These are phyloP conservation scores for Arthrobotrys sinensis DNA, from an alignment of 2,329 filamentous ascomycete species.

Conservation along the genomic window DNA sequence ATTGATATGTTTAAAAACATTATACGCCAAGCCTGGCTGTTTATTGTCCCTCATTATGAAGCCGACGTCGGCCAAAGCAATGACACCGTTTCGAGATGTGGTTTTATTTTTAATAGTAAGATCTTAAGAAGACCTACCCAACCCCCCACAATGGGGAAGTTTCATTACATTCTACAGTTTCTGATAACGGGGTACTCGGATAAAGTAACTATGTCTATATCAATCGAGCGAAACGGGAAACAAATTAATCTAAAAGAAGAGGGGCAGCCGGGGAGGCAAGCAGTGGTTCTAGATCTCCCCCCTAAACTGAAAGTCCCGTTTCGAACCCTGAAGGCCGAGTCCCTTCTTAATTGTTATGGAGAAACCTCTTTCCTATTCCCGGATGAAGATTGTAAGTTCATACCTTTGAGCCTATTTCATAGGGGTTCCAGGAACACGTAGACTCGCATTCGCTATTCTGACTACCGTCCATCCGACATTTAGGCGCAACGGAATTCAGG, in stretches of 20 bases:
- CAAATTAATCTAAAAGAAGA: not conserved
- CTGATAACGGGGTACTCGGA: too few relatives aligned
- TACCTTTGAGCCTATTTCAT: not conserved
- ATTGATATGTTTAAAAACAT: not conserved
- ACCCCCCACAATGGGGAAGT: too few relatives aligned
- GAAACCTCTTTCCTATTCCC: not conserved
- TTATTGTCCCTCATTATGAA: constrained; percentile 13
- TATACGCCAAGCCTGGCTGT: not conserved
- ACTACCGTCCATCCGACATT: too few relatives aligned
- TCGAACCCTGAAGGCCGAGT: not conserved
- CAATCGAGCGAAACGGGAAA: not conserved
- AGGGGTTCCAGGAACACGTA: too few relatives aligned
- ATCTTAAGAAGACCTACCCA: too few relatives aligned
- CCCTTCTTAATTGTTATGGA: not conserved
- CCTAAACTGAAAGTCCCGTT: not conserved
- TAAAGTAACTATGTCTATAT: too few relatives aligned
- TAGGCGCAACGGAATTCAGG: too few relatives aligned
- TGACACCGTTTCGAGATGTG: not conserved
- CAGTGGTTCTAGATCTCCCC: not conserved
- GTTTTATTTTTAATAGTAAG: constrained; percentile 23
- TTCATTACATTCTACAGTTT: too few relatives aligned
- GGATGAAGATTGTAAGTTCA: constrained; percentile 3
- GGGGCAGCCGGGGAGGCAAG: not conserved
- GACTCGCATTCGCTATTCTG: too few relatives aligned
- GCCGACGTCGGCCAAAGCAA: not conserved